A percentile compares a stretch with the other conserved stretches of the same genome.
Conservation (phyloP, 179 eudicot species). For the Spinacia oleracea region DNA sequence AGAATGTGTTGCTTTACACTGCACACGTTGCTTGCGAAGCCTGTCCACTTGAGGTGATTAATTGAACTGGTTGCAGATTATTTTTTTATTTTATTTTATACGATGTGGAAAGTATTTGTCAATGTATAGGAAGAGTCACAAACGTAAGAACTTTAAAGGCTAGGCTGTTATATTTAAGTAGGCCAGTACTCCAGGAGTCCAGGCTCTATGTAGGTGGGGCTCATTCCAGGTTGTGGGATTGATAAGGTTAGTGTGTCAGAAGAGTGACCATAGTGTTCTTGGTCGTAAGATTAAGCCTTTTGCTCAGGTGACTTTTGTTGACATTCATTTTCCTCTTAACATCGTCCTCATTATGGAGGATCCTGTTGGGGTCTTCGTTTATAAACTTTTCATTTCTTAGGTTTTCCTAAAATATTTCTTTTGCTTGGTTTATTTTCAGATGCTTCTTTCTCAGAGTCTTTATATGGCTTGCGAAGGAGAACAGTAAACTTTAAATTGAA, state of each 20-base stretch:
- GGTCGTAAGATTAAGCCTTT: neutral
- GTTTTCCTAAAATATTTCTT: constrained; percentile 2
- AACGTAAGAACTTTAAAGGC: neutral
- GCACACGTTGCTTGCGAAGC: neutral
- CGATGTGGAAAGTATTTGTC: neutral
- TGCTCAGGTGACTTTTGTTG: neutral
- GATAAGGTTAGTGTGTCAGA: neutral
- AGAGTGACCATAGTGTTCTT: neutral
- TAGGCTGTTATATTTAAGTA: neutral
- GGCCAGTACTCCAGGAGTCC: neutral
- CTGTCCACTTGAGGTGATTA: neutral
- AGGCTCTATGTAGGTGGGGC: neutral
- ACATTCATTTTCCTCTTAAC: neutral
- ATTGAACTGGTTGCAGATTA: neutral
- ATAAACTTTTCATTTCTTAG: constrained; percentile 2
- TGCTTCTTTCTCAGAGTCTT: constrained; percentile 90
- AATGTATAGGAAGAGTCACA: neutral
- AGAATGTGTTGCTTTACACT: neutral
- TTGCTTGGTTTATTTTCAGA: constrained; percentile 46
- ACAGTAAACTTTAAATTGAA: constrained; percentile 52
- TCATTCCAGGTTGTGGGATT: neutral
- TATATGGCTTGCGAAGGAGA: constrained; percentile 93
- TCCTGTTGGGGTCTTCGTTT: neutral
- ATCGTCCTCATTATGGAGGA: neutral
- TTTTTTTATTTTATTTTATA: neutral